Percentiles rank a stretch among this genome's conserved stretches.
Evolutionary conservation across 441 rosid genomes (phyloP).

Genomic region (Populus tomentosa): DNA sequence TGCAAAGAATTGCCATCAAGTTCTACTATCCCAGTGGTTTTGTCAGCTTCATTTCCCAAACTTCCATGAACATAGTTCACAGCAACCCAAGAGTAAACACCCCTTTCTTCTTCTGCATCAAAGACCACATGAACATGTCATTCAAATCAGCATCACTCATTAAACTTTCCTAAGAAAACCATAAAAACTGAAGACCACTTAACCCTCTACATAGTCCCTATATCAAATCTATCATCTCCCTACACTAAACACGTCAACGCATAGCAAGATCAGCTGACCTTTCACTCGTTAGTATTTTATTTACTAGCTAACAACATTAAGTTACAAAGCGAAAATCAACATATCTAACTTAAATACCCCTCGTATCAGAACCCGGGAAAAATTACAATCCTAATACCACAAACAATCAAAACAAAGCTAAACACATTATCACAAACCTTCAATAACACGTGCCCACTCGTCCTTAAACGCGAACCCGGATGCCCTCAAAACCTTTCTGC

Average conservation of each 20-base stretch:
- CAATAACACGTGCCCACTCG: conserved; percentile 35
- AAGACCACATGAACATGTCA: conserved; percentile 5
- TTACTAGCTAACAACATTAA: neutral
- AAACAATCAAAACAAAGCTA: neutral
- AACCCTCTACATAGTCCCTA: neutral
- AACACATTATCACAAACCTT: conserved; percentile 23
- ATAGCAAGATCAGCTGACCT: neutral
- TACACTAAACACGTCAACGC: neutral
- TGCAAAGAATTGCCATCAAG: conserved; percentile 45
- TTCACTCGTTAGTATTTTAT: neutral
- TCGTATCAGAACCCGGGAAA: neutral
- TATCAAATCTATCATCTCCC: neutral
- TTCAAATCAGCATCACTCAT: neutral
- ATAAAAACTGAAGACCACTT: neutral
- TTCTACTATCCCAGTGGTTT: conserved; percentile 39
- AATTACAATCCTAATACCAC: neutral
- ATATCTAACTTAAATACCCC: neutral
- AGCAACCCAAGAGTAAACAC: conserved; percentile 42
- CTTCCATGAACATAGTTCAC: conserved; percentile 44
- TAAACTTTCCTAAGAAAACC: neutral
- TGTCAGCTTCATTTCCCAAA: conserved; percentile 36
- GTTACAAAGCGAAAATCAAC: neutral
- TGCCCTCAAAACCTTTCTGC: conserved; percentile 30
- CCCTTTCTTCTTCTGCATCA: conserved; percentile 36
- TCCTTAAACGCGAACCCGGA: conserved; percentile 42